Evolutionary conservation across 805 yeast species (phyloP), one percentile per base, ranked within the genome.

Genomic region (Diddensiella caesifluorescens): DNA sequence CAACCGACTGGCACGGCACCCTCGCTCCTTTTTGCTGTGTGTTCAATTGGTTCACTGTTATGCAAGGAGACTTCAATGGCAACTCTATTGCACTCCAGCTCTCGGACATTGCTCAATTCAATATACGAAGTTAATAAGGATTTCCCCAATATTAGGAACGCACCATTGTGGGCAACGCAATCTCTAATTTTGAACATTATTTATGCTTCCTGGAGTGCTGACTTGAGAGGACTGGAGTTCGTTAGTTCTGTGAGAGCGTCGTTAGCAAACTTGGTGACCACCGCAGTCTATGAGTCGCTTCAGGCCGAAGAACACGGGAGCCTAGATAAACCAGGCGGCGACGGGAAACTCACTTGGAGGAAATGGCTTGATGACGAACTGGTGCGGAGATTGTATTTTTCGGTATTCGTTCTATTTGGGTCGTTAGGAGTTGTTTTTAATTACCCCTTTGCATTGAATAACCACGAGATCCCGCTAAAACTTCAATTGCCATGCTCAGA

Each of bases 1-100:
- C 48, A 56, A 22, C 60, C 63, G 2, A 45, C 47, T 20, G 43
- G 48, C 1, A 50, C 55, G 2, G 53, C 64, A 5, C 62, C 60
- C 10, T 51, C 61, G 6, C 50, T 62, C 2, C 42, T 62, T 19
- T 55, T 57, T 20, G 55, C 64, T 1, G 53, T 61, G 5, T 55
- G 63, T 38, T 53, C 65, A 3, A 48, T 62, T 26, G 67, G 67
- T 5, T 63, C 67, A 0, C 46, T 53, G 12, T 41, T 57, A 9
- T 51, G 59, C 38, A 51, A 47, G 18, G 61, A 58, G 22, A 44
- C 46, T 7, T 50, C 53, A 26, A 50, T 53, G 34, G 62, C 61
- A 25, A 42, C 48, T 5, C 45, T 51, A 5, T 50, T 59, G 15
- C 61, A 58, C 39, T 42, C 42, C 20, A 55, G 51, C 31, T 53